A percentile compares a stretch with the other conserved stretches of the same genome.
Evolutionary conservation across 1,284 basidiomycete genomes (phyloP).

Genomic region (Albatrellus sp.): DNA sequence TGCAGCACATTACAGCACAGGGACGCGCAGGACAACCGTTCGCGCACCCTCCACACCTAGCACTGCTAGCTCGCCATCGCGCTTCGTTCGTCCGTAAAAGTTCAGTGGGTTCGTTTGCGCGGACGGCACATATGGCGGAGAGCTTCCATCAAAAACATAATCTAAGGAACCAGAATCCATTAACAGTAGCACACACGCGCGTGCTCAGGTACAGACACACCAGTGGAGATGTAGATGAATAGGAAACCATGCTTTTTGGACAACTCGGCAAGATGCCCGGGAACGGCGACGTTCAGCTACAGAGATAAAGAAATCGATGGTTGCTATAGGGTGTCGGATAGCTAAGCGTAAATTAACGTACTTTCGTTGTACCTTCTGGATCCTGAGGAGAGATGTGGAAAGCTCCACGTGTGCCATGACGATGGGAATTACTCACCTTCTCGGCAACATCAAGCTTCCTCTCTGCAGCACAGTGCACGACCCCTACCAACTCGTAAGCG

Average conservation of each 20-base stretch:
- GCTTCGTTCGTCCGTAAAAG: slow-evolving; percentile 66
- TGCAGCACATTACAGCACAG: slow-evolving; percentile 49
- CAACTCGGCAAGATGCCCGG: slow-evolving; percentile 48
- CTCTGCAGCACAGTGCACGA: slow-evolving; percentile 80
- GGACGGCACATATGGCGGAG: slow-evolving; percentile 62
- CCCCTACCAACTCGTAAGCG: slow-evolving; percentile 30
- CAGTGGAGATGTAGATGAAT: slow-evolving; percentile 70
- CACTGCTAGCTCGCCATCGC: slow-evolving; percentile 61
- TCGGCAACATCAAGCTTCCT: slow-evolving; percentile 74
- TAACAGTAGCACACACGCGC: not conserved
- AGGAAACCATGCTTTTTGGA: slow-evolving; percentile 43
- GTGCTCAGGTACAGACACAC: slow-evolving; percentile 20
- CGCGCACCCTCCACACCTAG: slow-evolving; percentile 41
- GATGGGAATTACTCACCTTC: slow-evolving; percentile 32
- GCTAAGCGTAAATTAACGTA: slow-evolving; percentile 13
- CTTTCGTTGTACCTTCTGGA: slow-evolving; percentile 52
- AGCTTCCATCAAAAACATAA: slow-evolving; percentile 80
- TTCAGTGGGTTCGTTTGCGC: slow-evolving; percentile 65
- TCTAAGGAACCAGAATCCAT: slow-evolving; percentile 28
- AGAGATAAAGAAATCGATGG: not conserved
- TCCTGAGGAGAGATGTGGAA: slow-evolving; percentile 27
- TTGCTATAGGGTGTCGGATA: too few species aligned
- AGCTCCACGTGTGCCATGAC: too few species aligned
- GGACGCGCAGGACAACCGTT: slow-evolving; percentile 61
- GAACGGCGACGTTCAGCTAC: slow-evolving; percentile 61